Conservation (phyloP, 1,284 basidiomycete species). For the Boletus smithii region DNA sequence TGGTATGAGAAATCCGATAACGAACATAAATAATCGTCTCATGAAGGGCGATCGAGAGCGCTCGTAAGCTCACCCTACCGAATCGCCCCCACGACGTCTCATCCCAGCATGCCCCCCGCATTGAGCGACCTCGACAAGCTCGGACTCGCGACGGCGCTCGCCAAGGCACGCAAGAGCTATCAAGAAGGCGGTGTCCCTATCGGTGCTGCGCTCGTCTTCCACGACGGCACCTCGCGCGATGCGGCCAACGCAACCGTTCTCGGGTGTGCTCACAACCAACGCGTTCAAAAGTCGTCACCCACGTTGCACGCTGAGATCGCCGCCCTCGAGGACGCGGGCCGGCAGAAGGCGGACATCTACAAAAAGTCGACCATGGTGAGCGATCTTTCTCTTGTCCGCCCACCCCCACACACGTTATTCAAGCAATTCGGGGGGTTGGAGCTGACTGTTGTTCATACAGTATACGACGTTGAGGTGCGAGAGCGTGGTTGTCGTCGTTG, state of each 20-base stretch:
- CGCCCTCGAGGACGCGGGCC: constrained; percentile 49
- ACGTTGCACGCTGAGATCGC: constrained; percentile 57
- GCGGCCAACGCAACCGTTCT: constrained; percentile 33
- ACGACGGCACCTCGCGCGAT: constrained; percentile 15
- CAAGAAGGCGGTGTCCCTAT: constrained; percentile 58
- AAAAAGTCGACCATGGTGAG: constrained; percentile 42
- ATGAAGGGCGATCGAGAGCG: too few species aligned
- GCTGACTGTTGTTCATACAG: too few species aligned
- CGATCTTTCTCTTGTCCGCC: not conserved
- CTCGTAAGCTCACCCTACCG: too few species aligned
- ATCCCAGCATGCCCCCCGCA: constrained; percentile 1
- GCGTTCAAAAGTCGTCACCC: constrained; percentile 52
- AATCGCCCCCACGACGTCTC: too few species aligned
- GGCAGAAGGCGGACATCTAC: constrained; percentile 43
- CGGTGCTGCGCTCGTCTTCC: constrained; percentile 46
- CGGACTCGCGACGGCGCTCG: constrained; percentile 37
- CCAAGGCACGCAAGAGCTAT: constrained; percentile 43
- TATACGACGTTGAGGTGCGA: constrained; percentile 51
- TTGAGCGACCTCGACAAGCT: constrained; percentile 18
- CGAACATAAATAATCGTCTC: too few species aligned
- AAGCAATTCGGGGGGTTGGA: too few species aligned
- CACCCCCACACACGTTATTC: not conserved
- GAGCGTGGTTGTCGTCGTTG: not conserved
- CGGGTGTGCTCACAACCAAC: constrained; percentile 49
- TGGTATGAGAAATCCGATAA: not conserved